A percentile compares a stretch with the other conserved stretches of the same genome.
These are phyloP conservation scores for Cercospora nicotianae DNA, from an alignment of 2,329 filamentous ascomycete genomes.

Conservation along the genomic window DNA sequence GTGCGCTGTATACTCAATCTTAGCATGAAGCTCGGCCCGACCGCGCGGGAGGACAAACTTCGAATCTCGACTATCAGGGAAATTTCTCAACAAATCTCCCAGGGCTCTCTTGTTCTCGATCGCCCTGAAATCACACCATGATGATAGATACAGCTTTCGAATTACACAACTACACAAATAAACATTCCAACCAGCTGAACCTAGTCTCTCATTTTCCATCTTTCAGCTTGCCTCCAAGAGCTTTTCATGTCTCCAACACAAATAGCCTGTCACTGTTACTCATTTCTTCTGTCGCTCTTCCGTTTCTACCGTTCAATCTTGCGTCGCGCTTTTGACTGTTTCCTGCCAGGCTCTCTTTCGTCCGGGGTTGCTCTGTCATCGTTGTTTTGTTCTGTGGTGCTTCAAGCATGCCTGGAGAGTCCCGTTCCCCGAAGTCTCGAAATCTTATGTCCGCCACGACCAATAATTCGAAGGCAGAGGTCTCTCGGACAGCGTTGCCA, in stretches of 20 bases:
- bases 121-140: no score
- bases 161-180: background rate
- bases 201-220: background rate
- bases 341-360: background rate
- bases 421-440: background rate
- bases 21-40: background rate
- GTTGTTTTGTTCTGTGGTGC: background rate
- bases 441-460: background rate
- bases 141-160: no score
- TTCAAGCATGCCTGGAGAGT: background rate
- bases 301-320: background rate
- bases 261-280: background rate
- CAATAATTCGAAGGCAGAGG: background rate
- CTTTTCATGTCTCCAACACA: background rate
- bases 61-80: background rate
- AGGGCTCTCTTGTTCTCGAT: no score
- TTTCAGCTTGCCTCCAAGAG: background rate
- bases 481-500: background rate
- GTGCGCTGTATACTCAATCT: background rate
- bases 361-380: background rate
- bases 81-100: background rate
- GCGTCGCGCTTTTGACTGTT: background rate
- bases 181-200: background rate
- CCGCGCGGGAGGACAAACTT: background rate
- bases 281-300: background rate